Evolutionary conservation across 371 early-diverging fungal genomes (phyloP).

Genomic region (Blakeslea trispora): DNA sequence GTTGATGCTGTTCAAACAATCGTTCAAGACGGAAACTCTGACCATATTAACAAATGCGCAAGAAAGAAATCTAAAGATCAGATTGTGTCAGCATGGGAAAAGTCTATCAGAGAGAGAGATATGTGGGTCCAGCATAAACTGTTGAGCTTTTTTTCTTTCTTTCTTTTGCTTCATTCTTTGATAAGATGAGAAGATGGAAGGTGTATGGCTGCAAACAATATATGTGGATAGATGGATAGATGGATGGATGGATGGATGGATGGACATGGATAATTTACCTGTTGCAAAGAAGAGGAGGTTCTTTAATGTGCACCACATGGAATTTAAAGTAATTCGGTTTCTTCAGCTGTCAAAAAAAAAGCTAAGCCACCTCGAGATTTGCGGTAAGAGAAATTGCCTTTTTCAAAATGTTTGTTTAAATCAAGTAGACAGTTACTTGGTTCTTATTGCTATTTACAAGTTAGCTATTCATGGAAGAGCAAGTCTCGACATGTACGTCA

Average conservation of each 20-base stretch:
- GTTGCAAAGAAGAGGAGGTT: slow-evolving; percentile 32
- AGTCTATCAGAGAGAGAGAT: slow-evolving; percentile 21
- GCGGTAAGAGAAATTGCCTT: too few species aligned
- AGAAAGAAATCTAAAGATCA: slow-evolving; percentile 8
- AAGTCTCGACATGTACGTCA: too few species aligned
- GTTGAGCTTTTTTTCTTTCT: slow-evolving; percentile 6
- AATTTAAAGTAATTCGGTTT: slow-evolving; percentile 5
- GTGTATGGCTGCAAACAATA: slow-evolving; percentile 4
- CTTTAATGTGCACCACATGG: slow-evolving; percentile 12
- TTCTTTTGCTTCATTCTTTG: slow-evolving; percentile 20
- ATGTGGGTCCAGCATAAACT: slow-evolving; percentile 17
- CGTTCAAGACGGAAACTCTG: slow-evolving; percentile 68
- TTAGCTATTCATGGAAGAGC: too few species aligned
- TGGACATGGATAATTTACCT: slow-evolving; percentile 21
- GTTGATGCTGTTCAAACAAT: slow-evolving; percentile 98
- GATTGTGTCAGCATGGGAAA: slow-evolving; percentile 3
- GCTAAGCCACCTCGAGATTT: slow-evolving; percentile 17
- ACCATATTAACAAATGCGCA: slow-evolving; percentile 33
- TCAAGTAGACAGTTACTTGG: too few species aligned
- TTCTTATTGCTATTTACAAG: too few species aligned
- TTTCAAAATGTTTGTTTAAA: too few species aligned
- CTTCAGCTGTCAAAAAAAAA: slow-evolving; percentile 11
- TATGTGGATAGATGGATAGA: slow-evolving; percentile 20
- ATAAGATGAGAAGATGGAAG: slow-evolving; percentile 7
- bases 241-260: slow-evolving; percentile 32